Evolutionary conservation across 768 basidiomycete species (phyloP).

Genomic region (Leccinum pellstonianum): DNA sequence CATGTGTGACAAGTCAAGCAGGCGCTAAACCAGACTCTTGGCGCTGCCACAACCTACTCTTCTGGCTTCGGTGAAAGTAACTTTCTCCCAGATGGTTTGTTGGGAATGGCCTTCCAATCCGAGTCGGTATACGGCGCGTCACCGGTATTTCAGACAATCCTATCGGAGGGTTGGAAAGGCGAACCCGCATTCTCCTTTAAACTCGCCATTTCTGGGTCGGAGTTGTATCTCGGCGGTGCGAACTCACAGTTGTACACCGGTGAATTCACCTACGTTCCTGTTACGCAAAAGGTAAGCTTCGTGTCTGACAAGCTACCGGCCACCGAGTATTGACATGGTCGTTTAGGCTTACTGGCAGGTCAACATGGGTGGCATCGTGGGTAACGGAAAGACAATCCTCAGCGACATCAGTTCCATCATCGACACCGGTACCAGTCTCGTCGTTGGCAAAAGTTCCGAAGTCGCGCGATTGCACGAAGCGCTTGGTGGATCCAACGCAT

Average conservation of each 20-base stretch:
- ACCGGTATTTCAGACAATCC: constrained; percentile 42
- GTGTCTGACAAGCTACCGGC: neutral
- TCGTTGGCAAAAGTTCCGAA: constrained; percentile 2
- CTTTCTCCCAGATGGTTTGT: constrained; percentile 26
- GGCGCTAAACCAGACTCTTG: constrained; percentile 13
- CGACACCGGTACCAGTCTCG: constrained; percentile 23
- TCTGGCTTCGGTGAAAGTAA: neutral
- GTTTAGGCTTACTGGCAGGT: constrained; percentile 22
- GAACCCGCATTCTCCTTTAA: constrained; percentile 47
- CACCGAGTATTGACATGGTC: neutral
- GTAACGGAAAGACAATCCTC: neutral
- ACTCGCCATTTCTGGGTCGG: constrained; percentile 39
- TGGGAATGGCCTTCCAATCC: constrained; percentile 43
- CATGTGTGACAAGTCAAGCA: constrained; percentile 1
- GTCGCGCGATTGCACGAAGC: constrained; percentile 22
- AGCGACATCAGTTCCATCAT: constrained; percentile 8
- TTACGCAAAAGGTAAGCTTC: constrained; percentile 7
- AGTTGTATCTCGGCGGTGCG: constrained; percentile 53
- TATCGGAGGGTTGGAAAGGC: constrained; percentile 33
- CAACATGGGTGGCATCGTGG: constrained; percentile 4
- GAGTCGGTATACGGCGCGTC: constrained; percentile 34
- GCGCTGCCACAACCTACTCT: constrained; percentile 12
- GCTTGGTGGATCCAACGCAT: constrained; percentile 28
- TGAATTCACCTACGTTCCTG: constrained; percentile 34
- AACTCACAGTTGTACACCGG: constrained; percentile 46